Evolutionary conservation across 768 basidiomycete genomes (phyloP), one percentile per base, ranked within the genome.

Genomic region (Pilatotrama ljubarskyi): DNA sequence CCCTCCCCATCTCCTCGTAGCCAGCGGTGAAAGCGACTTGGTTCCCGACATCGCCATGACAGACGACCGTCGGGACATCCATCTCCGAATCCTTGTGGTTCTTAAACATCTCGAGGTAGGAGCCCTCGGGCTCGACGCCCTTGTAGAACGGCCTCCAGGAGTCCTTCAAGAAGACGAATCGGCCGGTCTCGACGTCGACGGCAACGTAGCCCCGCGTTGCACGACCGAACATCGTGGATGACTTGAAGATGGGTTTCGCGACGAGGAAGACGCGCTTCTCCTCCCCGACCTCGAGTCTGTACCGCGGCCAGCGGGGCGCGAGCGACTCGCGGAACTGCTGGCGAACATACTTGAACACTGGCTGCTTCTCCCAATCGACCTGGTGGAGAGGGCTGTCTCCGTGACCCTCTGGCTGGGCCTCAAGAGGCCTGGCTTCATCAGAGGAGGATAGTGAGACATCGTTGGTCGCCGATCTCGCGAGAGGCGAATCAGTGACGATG

Each of bases 121-220:
- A 37, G 8, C 61, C 54, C 25, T 65, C 64, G 10, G 36, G 35
- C 17, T 43, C 25, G 10, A 54, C 35, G 20, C 17, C 50, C 2
- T 4, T 13, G 11, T 52, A 55, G 36, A 14, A 53, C 1, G 38
- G 38, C 7, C 60, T 41, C 64, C 64, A 65, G 6, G 48, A 51
- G 52, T 65, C 64, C 54, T 62, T 62, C 25, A 65, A 22, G 38
- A 59, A 65, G 24, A 52, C 57, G 14, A 65, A 53, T 14, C 46
- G 42, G 14, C 46, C 24, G n/a, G 36, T 29, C 20, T 4, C 2
- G 36, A 59, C 22, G 41, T 65, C 58, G 47, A 44, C 40, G 0
- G 64, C 64, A 17, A 65, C 44, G 24, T 65, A 62, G 18, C 64
- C 56, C 15, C 59, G 47, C 1, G 54, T 61, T 8, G 40, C 59